A percentile compares a stretch with the other conserved stretches of the same genome.
Evolutionary conservation across 108 stramenopile genomes (phyloP).

Genomic region (Cyclotella choctawhatcheeana): DNA sequence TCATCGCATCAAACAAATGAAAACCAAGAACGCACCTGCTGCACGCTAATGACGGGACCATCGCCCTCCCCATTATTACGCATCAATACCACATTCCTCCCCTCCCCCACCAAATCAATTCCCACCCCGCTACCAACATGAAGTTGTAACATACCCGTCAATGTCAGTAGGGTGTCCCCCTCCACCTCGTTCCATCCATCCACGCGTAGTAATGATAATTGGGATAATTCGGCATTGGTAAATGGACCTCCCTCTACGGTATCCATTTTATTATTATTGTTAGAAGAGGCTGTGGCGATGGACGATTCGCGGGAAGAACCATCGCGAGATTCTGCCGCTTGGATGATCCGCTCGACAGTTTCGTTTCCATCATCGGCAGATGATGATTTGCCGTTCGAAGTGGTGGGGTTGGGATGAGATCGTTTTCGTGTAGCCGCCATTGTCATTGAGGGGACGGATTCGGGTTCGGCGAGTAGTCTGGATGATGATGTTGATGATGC

Average conservation of each 20-base stretch:
- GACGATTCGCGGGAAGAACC: constrained; percentile 40
- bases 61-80: constrained; percentile 14
- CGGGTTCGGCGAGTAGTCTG: neutral
- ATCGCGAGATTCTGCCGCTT: constrained; percentile 44
- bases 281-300: constrained; percentile 6
- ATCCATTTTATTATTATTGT: neutral
- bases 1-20: neutral
- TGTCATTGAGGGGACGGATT: neutral
- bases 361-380: constrained; percentile 7
- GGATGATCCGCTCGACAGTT: constrained; percentile 52
- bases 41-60: constrained; percentile 34
- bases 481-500: neutral
- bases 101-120: constrained; percentile 60
- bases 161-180: constrained; percentile 42
- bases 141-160: constrained; percentile 47
- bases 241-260: constrained; percentile 50
- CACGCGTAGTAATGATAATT: constrained; percentile 46
- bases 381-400: neutral
- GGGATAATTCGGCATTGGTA: constrained; percentile 48
- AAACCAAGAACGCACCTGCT: constrained; percentile 31
- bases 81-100: constrained; percentile 36
- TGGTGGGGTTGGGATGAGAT: neutral
- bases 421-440: constrained; percentile 7
- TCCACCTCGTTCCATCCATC: constrained; percentile 48
- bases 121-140: constrained; percentile 51